phyloP scores from a whole-genome alignment of 805 yeast genomes.

The Candida schatavii region DNA sequence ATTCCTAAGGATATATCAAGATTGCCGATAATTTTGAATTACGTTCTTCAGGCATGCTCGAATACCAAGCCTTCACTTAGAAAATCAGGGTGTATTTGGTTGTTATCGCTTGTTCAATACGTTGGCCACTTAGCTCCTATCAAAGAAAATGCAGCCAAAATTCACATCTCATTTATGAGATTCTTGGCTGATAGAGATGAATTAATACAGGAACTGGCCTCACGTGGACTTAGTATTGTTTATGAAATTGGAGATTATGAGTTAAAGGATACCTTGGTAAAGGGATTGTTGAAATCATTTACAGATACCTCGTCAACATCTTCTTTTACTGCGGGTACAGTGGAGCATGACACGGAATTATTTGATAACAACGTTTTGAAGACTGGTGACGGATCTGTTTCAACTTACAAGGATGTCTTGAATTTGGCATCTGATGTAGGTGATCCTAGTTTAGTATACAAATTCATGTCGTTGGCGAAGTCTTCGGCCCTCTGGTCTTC shows the following conservation, averaged over 20 bases:
- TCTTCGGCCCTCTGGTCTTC: constrained; percentile 90
- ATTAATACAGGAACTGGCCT: constrained; percentile 86
- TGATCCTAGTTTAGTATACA: constrained; percentile 89
- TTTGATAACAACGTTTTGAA: constrained; percentile 80
- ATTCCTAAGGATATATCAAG: constrained; percentile 18
- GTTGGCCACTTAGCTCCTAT: constrained; percentile 51
- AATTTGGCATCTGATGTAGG: constrained; percentile 92
- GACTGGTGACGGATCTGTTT: constrained; percentile 81
- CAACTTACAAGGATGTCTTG: constrained; percentile 88
- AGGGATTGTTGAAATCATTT: constrained; percentile 70
- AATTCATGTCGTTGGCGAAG: constrained; percentile 89
- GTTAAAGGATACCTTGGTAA: constrained; percentile 69
- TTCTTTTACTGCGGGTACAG: constrained; percentile 56
- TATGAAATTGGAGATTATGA: constrained; percentile 74
- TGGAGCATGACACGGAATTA: constrained; percentile 75
- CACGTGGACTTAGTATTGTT: constrained; percentile 79
- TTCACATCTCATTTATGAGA: constrained; percentile 74
- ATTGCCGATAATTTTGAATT: constrained; percentile 38
- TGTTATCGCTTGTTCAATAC: constrained; percentile 74
- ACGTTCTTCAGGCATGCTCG: constrained; percentile 50
- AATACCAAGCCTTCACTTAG: constrained; percentile 72
- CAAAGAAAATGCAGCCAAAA: constrained; percentile 45
- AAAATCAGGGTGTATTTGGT: constrained; percentile 81
- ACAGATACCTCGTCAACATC: constrained; percentile 59
- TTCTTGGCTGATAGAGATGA: constrained; percentile 83